Conservation (phyloP, 495 filamentous ascomycete species). For the Penicillium angulare region DNA sequence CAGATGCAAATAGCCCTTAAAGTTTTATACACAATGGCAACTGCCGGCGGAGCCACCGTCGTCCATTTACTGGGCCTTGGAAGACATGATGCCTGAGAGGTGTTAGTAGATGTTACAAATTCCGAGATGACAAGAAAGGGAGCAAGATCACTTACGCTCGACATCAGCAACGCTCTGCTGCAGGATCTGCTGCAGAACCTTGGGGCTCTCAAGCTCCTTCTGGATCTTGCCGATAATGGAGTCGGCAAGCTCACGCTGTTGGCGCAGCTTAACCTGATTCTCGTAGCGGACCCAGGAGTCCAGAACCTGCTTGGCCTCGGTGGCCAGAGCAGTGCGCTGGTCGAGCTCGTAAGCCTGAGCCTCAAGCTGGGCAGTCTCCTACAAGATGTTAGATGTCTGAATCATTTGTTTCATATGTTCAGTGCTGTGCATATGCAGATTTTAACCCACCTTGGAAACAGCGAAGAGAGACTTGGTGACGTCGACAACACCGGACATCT, state of each 20-base stretch:
- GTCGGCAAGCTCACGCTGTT: slow-evolving; percentile 94
- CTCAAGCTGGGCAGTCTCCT: slow-evolving; percentile 97
- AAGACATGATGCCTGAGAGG: slow-evolving; percentile 49
- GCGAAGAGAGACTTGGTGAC: slow-evolving; percentile 95
- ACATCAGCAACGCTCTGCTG: slow-evolving; percentile 93
- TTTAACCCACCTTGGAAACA: slow-evolving; percentile 82
- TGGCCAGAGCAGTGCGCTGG: slow-evolving; percentile 84
- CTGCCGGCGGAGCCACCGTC: slow-evolving; percentile 32
- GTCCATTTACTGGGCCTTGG: slow-evolving; percentile 52
- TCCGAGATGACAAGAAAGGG: not conserved
- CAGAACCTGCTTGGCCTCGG: slow-evolving; percentile 90
- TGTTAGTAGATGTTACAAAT: slow-evolving; percentile 22
- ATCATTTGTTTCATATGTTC: not conserved
- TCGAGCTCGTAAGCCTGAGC: slow-evolving; percentile 94
- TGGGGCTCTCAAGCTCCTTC: slow-evolving; percentile 98
- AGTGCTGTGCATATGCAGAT: not conserved
- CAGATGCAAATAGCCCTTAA: slow-evolving; percentile 42
- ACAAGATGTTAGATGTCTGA: slow-evolving; percentile 6
- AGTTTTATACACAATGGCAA: slow-evolving; percentile 50
- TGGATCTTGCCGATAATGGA: slow-evolving; percentile 91
- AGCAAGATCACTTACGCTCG: slow-evolving; percentile 71
- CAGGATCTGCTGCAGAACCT: slow-evolving; percentile 89
- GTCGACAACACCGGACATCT: slow-evolving; percentile 90
- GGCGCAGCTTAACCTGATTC: slow-evolving; percentile 94
- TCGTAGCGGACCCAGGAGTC: slow-evolving; percentile 99